Evolutionary conservation across 441 rosid genomes (phyloP).

Genomic region (Macaranga tanarius): DNA sequence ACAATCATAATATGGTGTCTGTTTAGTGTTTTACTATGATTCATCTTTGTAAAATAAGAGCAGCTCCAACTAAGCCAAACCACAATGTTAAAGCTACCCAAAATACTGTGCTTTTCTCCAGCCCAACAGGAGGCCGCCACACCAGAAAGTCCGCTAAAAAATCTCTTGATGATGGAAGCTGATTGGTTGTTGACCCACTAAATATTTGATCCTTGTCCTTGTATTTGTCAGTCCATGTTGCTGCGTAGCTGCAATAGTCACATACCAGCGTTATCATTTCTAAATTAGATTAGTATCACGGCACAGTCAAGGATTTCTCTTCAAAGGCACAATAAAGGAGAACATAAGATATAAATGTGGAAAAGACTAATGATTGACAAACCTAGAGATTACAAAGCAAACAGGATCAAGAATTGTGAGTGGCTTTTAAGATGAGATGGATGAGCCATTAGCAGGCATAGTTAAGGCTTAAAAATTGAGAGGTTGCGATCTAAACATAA

Average conservation of each 20-base stretch:
- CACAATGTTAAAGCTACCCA: constrained; percentile 80
- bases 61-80: constrained; percentile 90
- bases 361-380: background rate
- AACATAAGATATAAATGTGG: background rate
- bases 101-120: constrained; percentile 64
- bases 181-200: constrained; percentile 62
- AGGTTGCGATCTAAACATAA: background rate
- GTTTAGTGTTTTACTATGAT: constrained; percentile 13
- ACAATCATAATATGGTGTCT: constrained; percentile 15
- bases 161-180: constrained; percentile 67
- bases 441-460: background rate
- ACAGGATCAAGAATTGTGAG: background rate
- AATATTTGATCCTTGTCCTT: constrained; percentile 53
- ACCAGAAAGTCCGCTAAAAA: constrained; percentile 67
- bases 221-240: constrained; percentile 75
- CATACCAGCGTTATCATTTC: background rate
- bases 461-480: background rate
- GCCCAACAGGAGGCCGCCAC: constrained; percentile 73
- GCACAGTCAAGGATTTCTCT: too few relatives aligned
- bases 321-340: background rate
- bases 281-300: background rate
- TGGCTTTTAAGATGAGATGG: background rate
- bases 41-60: constrained; percentile 72
- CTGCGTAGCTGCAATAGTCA: constrained; percentile 68
- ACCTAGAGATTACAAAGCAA: background rate